These are phyloP conservation scores for Conticribra weissflogii DNA, from an alignment of 108 stramenopile species.

Conservation along the genomic window DNA sequence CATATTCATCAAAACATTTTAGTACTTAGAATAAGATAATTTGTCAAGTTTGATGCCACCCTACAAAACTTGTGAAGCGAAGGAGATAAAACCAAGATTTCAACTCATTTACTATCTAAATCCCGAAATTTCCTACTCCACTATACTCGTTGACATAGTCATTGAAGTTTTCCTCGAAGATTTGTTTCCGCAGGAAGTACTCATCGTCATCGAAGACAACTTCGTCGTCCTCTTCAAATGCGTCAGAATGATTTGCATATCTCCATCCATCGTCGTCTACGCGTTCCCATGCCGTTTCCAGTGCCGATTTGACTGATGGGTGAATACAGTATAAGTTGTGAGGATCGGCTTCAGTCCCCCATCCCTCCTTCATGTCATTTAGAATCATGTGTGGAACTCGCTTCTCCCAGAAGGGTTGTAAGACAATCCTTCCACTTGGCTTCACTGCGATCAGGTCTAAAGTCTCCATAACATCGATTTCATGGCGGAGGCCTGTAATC, in stretches of 20 bases:
- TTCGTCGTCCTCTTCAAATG: constrained; percentile 46
- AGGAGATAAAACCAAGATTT: too few species aligned
- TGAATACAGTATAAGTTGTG: constrained; percentile 53
- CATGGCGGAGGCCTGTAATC: constrained; percentile 69
- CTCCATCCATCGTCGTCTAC: constrained; percentile 54
- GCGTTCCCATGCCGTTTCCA: constrained; percentile 44
- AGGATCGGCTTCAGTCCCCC: constrained; percentile 57
- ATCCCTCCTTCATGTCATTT: constrained; percentile 65
- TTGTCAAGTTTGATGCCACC: too few species aligned
- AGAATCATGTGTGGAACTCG: constrained; percentile 64
- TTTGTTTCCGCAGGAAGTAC: constrained; percentile 63
- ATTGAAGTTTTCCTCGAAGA: constrained; percentile 59
- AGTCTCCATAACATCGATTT: constrained; percentile 57
- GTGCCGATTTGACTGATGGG: constrained; percentile 22
- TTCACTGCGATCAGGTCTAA: constrained; percentile 56
- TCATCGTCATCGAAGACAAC: constrained; percentile 64
- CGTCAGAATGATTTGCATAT: constrained; percentile 31
- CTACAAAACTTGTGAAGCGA: too few species aligned
- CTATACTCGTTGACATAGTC: constrained; percentile 44
- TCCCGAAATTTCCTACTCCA: constrained; percentile 76
- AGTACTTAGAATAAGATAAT: too few species aligned
- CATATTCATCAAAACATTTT: too few species aligned
- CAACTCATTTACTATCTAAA: too few species aligned
- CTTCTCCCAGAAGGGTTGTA: constrained; percentile 61
- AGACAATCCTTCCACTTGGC: constrained; percentile 32